A percentile compares a stretch with the other conserved stretches of the same genome.
phyloP scores from a whole-genome alignment of 371 early-diverging fungal genomes.

The Smittium mucronatum region DNA sequence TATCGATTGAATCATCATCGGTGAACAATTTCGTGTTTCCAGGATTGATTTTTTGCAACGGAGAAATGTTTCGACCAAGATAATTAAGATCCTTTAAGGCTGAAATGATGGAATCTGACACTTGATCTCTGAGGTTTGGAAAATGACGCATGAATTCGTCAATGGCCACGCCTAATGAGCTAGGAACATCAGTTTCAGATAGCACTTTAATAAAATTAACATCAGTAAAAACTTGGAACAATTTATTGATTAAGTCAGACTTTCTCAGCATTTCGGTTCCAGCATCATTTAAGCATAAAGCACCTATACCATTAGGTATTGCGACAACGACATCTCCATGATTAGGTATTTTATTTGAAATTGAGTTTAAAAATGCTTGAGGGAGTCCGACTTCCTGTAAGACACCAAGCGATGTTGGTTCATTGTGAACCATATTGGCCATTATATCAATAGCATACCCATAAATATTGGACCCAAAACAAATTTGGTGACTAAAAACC shows the following conservation, averaged over 20 bases:
- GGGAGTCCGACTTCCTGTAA: conserved; percentile 83
- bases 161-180: conserved; percentile 66
- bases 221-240: conserved; percentile 62
- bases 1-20: conserved; percentile 13
- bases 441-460: conserved; percentile 76
- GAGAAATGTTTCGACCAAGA: conserved; percentile 27
- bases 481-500: conserved; percentile 53
- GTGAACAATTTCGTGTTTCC: conserved; percentile 32
- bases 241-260: conserved; percentile 52
- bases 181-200: conserved; percentile 68
- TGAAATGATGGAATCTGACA: conserved; percentile 53
- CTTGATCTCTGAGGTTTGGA: conserved; percentile 54
- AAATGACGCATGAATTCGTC: conserved; percentile 95
- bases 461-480: conserved; percentile 63
- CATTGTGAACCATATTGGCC: conserved; percentile 92
- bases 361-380: conserved; percentile 59
- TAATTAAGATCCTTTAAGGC: conserved; percentile 39
- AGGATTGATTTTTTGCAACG: conserved; percentile 19
- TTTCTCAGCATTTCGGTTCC: conserved; percentile 74
- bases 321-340: conserved; percentile 65
- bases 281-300: conserved; percentile 76
- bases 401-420: conserved; percentile 82
- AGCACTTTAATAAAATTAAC: conserved; percentile 60
- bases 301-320: conserved; percentile 87
- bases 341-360: conserved; percentile 48